These are phyloP conservation scores for Penicillium oxalicum DNA, from an alignment of 2,329 filamentous ascomycete species.

Conservation along the genomic window DNA sequence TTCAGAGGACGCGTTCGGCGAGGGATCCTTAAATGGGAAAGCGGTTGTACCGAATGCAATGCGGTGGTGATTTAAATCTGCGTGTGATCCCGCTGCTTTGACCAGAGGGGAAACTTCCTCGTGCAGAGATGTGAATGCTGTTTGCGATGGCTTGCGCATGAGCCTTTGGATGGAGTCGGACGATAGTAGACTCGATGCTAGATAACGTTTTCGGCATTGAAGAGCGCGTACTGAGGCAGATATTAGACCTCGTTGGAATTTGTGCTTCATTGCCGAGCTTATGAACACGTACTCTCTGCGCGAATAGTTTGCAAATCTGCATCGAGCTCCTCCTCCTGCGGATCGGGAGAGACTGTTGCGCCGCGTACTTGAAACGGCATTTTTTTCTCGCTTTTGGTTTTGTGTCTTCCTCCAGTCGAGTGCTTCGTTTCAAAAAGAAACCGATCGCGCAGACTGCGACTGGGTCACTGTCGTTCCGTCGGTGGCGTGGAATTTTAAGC, in stretches of 20 bases:
- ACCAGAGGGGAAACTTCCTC: constrained; percentile 31
- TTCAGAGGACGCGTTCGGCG: constrained; percentile 23
- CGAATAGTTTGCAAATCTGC: constrained; percentile 38
- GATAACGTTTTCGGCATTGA: constrained; percentile 33
- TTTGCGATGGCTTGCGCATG: constrained; percentile 17
- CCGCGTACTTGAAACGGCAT: constrained; percentile 8
- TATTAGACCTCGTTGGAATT: not conserved
- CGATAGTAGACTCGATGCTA: constrained; percentile 39
- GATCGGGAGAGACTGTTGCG: constrained; percentile 11
- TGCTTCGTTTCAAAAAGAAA: no score
- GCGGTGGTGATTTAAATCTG: constrained; percentile 38
- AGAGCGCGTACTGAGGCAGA: constrained; percentile 33
- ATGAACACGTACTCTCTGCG: constrained; percentile 32
- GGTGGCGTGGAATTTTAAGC: no score
- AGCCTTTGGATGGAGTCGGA: constrained; percentile 32
- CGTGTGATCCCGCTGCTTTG: constrained; percentile 26
- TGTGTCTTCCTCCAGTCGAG: no score
- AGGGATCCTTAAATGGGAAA: constrained; percentile 44
- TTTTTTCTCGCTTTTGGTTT: not conserved
- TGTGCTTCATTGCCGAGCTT: no score
- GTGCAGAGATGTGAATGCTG: constrained; percentile 8
- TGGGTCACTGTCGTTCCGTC: no score
- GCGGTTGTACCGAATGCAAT: constrained; percentile 42
- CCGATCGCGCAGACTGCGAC: no score
- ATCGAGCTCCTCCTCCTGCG: constrained; percentile 31